These are phyloP conservation scores for Pseudonitzschia pungens DNA, from an alignment of 108 stramenopile genomes.

Conservation along the genomic window DNA sequence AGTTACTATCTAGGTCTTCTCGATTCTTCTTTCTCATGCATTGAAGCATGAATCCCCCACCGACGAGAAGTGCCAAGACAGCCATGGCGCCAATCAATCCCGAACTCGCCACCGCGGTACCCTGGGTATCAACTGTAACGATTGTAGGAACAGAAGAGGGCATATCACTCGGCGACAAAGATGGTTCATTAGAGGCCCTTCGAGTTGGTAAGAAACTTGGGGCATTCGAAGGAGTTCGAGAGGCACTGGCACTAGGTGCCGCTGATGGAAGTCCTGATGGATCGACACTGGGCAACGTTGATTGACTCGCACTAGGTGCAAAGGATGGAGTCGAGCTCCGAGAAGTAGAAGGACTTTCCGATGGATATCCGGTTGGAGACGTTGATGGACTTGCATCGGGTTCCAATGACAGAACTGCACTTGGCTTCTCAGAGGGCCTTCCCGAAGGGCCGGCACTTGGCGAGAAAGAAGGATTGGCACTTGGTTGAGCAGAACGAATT, in stretches of 20 bases:
- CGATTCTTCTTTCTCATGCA: constrained; percentile 19
- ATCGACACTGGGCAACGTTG: neutral
- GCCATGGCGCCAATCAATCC: constrained; percentile 32
- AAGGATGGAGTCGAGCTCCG: neutral
- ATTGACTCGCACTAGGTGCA: neutral
- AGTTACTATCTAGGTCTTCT: neutral
- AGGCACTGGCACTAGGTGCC: neutral
- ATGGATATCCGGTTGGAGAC: neutral
- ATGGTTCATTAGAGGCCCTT: neutral
- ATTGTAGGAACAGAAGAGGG: neutral
- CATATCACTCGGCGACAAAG: neutral
- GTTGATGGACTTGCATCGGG: constrained; percentile 1
- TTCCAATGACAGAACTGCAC: neutral
- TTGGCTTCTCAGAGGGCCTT: neutral
- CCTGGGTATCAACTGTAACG: neutral
- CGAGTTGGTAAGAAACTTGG: neutral
- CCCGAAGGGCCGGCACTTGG: neutral
- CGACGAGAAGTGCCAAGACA: constrained; percentile 18
- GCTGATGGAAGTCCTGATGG: neutral
- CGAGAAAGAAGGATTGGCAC: neutral
- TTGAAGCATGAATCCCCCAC: constrained; percentile 20
- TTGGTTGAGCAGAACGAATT: neutral
- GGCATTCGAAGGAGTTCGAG: neutral
- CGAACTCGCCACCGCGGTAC: neutral
- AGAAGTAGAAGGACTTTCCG: neutral